Evolutionary conservation across 2,329 filamentous ascomycete genomes (phyloP), one percentile per base, ranked within the genome.

Genomic region (Aureobasidium musti): DNA sequence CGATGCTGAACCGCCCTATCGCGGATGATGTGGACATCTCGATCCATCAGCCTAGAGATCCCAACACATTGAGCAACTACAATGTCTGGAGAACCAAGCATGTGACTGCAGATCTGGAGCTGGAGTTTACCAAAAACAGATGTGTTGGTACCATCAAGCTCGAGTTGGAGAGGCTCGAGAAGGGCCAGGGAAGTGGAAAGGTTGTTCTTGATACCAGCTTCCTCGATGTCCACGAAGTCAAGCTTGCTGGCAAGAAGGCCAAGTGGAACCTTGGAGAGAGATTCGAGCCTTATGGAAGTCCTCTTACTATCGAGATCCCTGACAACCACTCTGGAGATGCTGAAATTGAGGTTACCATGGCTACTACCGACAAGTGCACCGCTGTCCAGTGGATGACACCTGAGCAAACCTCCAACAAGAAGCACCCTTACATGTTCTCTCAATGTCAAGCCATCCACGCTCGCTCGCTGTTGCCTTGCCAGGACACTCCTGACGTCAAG

Each of bases 381-480:
- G 94, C 94, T 11, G 82, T 99, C 69, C 94, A 98, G 79, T 99
- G 95, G 94, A 85, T 99, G 78, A 93, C 91, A 0, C 92, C 92
- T 1, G 90, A 89, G 37, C 95, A 98, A 81, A 98, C 95, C 0
- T 92, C 91, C 67, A 97, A 96, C 84, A 93, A 92, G 82, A 95
- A 92, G 79, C 90, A 96, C 71, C 94, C 94, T 1, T 98, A 97
- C 79, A 94, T 98, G 88, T 98, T 98, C 82, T 96, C 91, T 52
- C 95, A 98, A 81, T 97, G 93, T 78, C 94, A 99, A 82, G 93
- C 94, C 64, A 98, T 97, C 74, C 93, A 98, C 74, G 92, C 91
- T 50, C 88, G 95, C 68, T 96, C 92, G 56, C 86, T 98, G 68
- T 96, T 98, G 78, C 95, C 95, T 7, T 98, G 94, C 79, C 94